Evolutionary conservation across 768 basidiomycete species (phyloP), one percentile per base, ranked within the genome.

Genomic region (Mycena kentingensis): DNA sequence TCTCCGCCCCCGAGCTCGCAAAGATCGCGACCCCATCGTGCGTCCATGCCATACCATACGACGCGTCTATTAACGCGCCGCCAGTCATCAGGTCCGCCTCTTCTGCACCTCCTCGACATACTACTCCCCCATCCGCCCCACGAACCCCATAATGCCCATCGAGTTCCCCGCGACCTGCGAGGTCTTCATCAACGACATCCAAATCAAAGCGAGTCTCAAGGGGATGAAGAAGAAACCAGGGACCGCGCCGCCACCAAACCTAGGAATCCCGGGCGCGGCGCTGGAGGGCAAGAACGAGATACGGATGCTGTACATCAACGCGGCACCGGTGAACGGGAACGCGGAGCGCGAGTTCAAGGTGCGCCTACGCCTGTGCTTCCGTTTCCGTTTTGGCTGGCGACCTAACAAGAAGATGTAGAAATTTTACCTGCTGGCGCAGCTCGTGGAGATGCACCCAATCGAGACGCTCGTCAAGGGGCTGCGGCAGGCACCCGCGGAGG

Each of bases 141-240:
- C 62, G 42, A 45, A 62, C 22, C 60, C 57, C 15, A 74, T 72
- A 4, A 81, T 80, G 52, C 83, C 76, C 5, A 77, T 87, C 28
- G 85, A 87, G 66, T 87, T 87, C 53, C 85, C 85, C 5, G 74
- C 76, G 4, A 80, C 81, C 4, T 84, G 81, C 64, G 85, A 87
- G 71, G 76, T 85, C 22, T 77, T 80, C 59, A 73, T 85, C 19
- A 87, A 87, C 63, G 68, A 67, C 22, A 60, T 60, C 2, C 67
- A 73, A 32, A 61, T 87, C 16, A 51, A 54, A 26, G 61, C 66
- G 12, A 79, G 76, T 59, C 65, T 84, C 46, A 83, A 83, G 63
- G 86, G 85, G 2, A 70, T 87, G 64, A 87, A 87, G 74, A 87
- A 86, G 72, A 83, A 81, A 54, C 79, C 83, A 3, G 85, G 85